These are phyloP conservation scores for Laetiporus sulphureus DNA, from an alignment of 1,284 basidiomycete species.

Conservation along the genomic window DNA sequence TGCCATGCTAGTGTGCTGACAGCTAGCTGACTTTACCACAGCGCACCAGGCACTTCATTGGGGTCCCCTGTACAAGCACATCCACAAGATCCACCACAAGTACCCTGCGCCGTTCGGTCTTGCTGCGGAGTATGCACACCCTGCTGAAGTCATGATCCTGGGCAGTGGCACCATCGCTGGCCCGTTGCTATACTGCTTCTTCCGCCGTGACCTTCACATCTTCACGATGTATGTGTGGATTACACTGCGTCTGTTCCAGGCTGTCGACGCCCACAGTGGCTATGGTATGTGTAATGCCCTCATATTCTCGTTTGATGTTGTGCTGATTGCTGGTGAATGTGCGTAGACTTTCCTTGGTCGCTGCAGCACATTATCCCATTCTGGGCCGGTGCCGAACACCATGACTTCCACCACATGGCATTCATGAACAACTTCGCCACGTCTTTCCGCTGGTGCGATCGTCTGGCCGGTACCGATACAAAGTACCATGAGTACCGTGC, in stretches of 20 bases:
- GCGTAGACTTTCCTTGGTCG: constrained; percentile 92
- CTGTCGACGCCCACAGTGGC: constrained; percentile 95
- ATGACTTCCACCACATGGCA: constrained; percentile 95
- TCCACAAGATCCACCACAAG: constrained; percentile 98
- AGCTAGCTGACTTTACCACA: constrained; percentile 26
- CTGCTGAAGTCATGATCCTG: constrained; percentile 89
- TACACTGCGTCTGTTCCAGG: constrained; percentile 91
- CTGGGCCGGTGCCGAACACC: constrained; percentile 99
- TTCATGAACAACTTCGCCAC: constrained; percentile 89
- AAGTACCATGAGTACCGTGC: constrained; percentile 78
- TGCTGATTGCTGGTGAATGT: not conserved
- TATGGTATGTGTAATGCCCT: constrained; percentile 55
- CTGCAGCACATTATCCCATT: constrained; percentile 91
- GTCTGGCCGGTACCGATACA: constrained; percentile 78
- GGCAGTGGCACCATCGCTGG: constrained; percentile 83
- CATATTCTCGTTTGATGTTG: not conserved
- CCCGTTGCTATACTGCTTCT: constrained; percentile 80
- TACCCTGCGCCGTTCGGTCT: constrained; percentile 97
- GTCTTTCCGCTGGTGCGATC: constrained; percentile 91
- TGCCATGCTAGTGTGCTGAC: constrained; percentile 2
- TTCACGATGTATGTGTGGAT: constrained; percentile 95
- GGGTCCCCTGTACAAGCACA: constrained; percentile 90
- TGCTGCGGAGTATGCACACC: constrained; percentile 96
- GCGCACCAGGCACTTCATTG: constrained; percentile 91
- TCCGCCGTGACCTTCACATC: constrained; percentile 78